Conservation (phyloP, 352 stramenopile species). For the Pythium biforme region DNA sequence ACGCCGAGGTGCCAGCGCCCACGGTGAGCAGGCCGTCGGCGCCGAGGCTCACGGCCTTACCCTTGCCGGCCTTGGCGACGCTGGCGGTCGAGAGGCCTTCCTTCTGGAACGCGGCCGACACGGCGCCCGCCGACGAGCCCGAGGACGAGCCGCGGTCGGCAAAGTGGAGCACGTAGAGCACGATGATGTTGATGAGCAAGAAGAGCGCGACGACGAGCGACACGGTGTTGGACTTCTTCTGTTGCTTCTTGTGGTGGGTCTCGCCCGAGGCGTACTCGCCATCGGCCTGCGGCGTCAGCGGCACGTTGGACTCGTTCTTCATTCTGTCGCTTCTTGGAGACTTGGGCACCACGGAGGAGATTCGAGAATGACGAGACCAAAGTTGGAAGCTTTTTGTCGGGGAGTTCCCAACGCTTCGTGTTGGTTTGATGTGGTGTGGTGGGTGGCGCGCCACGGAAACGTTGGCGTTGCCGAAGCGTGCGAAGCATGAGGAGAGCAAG, state of each 20-base stretch:
- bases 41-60: slow-evolving; percentile 64
- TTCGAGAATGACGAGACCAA: slow-evolving; percentile 30
- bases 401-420: slow-evolving; percentile 1
- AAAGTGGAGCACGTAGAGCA: slow-evolving; percentile 83
- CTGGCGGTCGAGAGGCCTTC: slow-evolving; percentile 5
- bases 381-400: neutral
- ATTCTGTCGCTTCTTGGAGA: slow-evolving; percentile 35
- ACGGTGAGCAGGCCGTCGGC: slow-evolving; percentile 45
- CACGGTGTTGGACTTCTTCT: slow-evolving; percentile 33
- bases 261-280: slow-evolving; percentile 33
- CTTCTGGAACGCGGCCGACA: slow-evolving; percentile 36
- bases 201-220: slow-evolving; percentile 45
- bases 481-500: neutral
- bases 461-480: neutral
- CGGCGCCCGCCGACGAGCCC: slow-evolving; percentile 24
- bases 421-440: neutral
- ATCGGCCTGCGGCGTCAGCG: slow-evolving; percentile 46
- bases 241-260: slow-evolving; percentile 1
- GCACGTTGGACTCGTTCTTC: slow-evolving; percentile 36
- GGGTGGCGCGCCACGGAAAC: slow-evolving; percentile 12
- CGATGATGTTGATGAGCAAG: slow-evolving; percentile 78
- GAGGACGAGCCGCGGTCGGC: slow-evolving; percentile 46
- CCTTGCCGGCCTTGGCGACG: slow-evolving; percentile 31
- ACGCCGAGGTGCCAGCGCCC: slow-evolving; percentile 69
- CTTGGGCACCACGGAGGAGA: slow-evolving; percentile 9